Base-by-base conservation (phyloP, 108 stramenopile genomes). In the Skeletonema grethae region DNA sequence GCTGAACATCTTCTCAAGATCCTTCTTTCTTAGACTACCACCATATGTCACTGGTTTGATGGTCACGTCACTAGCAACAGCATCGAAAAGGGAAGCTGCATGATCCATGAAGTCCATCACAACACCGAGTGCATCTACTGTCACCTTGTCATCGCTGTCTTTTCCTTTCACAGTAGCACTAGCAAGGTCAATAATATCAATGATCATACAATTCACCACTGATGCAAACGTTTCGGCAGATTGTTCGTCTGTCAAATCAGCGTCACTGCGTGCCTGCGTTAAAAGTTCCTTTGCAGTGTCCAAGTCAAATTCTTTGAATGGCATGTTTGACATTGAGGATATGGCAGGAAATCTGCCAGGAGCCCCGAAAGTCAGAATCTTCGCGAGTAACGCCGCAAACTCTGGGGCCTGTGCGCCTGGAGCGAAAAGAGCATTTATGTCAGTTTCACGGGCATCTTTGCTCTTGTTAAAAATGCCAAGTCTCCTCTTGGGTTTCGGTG, bases 121-220 rank as follows among this genome's bases (percentile, higher is more conserved):
- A 61, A 96, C 82, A 25, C 85, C 83, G 59, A 96, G 78, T 9
- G 90, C 92, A 63, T 92, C 89, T 10, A 84, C 70, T 0, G 88
- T 84, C 25, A 82, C 59, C 68, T 93, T 88, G 12, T 80, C 69
- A 57, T 79, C 78, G 46, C 73, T 80, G 34, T 95, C 87, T 63
- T 92, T 89, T 56, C 78, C 82, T 69, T 88, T 88, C 67, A 93
- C 67, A 8, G 92, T 82, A n/a, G 86, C 73, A 29, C 88, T 89
- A 46, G 95, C 95, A 9, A 93, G 76, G 69, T 96, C 95, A 28
- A 96, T 76, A 53, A 96, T 93, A 57, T 93, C 91, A 57, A 96
- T 92, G 25, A 96, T 75, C 92, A 96, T 92, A 73, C 92, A 93
- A 63, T 96, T 92, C 24, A 93, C 90, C 29, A 96, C 90, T 36